Evolutionary conservation across 345 rosid genomes (phyloP).

Genomic region (Populus alba): DNA sequence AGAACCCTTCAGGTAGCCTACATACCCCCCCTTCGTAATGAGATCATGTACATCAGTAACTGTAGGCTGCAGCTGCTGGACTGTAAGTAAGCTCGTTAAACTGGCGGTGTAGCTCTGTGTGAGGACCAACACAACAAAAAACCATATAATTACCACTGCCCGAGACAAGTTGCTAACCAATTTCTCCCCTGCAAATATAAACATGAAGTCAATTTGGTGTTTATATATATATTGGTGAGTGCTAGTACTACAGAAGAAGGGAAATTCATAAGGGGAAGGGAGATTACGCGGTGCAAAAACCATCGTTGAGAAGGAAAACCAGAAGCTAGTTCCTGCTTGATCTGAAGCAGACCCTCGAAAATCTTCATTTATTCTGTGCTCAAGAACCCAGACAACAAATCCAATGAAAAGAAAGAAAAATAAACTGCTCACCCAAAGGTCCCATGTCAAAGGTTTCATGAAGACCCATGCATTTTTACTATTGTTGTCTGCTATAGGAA

Average conservation of each 20-base stretch:
- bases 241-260: not conserved
- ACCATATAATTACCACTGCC: constrained; percentile 55
- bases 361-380: constrained; percentile 61
- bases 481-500: constrained; percentile 39
- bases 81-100: constrained; percentile 54
- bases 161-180: constrained; percentile 50
- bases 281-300: constrained; percentile 44
- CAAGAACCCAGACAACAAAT: constrained; percentile 64
- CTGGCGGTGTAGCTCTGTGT: constrained; percentile 76
- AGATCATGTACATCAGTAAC: constrained; percentile 39
- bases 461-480: constrained; percentile 60
- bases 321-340: constrained; percentile 53
- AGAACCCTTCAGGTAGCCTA: constrained; percentile 47
- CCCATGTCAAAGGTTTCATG: constrained; percentile 58
- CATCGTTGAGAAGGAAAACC: constrained; percentile 79
- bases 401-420: constrained; percentile 57
- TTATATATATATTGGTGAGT: not conserved
- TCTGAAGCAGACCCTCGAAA: constrained; percentile 48
- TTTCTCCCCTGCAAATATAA: constrained; percentile 49
- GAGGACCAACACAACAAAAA: constrained; percentile 60
- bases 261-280: not conserved
- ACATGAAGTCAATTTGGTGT: not conserved
- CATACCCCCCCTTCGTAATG: constrained; percentile 28
- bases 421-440: constrained; percentile 57
- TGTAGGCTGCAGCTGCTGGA: constrained; percentile 51